phyloP scores from a whole-genome alignment of 768 basidiomycete species.

The Collybia mongolica region DNA sequence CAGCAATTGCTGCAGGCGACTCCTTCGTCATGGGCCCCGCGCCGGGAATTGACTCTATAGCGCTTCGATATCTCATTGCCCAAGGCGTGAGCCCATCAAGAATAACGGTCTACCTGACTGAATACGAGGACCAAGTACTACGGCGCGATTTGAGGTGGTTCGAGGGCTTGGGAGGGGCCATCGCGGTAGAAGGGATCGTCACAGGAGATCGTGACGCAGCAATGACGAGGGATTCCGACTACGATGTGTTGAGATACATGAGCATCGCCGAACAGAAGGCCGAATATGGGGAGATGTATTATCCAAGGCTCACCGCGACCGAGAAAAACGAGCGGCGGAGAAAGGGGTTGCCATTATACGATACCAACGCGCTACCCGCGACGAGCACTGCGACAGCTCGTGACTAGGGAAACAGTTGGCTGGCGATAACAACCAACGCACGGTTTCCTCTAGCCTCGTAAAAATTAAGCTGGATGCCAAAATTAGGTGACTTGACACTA shows the following conservation, averaged over 20 bases:
- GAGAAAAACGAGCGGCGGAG: slow-evolving; percentile 23
- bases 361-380: no score
- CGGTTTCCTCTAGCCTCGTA: no score
- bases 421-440: no score
- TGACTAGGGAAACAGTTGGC: no score
- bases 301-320: slow-evolving; percentile 18
- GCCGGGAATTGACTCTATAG: slow-evolving; percentile 19
- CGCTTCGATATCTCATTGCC: slow-evolving; percentile 19
- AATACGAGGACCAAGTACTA: slow-evolving; percentile 13
- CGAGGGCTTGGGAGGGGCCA: slow-evolving; percentile 14
- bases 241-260: slow-evolving; percentile 23
- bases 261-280: slow-evolving; percentile 19
- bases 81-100: slow-evolving; percentile 12
- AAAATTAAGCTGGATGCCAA: no score
- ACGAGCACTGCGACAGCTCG: no score
- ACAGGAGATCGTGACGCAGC: slow-evolving; percentile 20
- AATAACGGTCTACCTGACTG: slow-evolving; percentile 21
- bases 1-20: slow-evolving; percentile 18
- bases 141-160: slow-evolving; percentile 10
- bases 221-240: slow-evolving; percentile 24
- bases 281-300: slow-evolving; percentile 19
- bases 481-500: no score
- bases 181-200: slow-evolving; percentile 13
- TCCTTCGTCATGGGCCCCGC: slow-evolving; percentile 23
- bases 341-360: not conserved